Evolutionary conservation across 345 rosid species (phyloP).

Genomic region (Ailanthus altissimus): DNA sequence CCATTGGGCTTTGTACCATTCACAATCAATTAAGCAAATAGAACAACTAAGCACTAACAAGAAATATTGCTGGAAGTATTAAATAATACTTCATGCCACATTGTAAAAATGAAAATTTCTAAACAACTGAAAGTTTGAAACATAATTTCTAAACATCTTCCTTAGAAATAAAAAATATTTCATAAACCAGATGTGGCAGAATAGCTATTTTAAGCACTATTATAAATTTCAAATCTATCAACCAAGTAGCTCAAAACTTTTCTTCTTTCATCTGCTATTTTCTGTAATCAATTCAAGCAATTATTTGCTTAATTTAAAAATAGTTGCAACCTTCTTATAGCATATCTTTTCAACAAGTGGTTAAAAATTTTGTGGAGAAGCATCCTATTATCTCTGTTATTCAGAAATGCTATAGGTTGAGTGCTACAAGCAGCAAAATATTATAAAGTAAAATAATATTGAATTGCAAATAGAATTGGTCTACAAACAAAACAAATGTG

Average conservation of each 20-base stretch:
- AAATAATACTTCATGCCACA: not conserved
- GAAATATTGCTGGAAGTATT: not conserved
- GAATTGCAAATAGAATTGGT: conserved; percentile 1
- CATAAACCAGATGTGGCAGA: not conserved
- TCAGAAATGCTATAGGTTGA: not conserved
- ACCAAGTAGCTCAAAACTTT: not conserved
- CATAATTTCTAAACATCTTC: not conserved
- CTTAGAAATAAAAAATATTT: not conserved
- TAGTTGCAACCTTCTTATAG: not conserved
- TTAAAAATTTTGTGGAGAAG: not conserved
- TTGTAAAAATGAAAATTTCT: not conserved
- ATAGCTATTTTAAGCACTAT: not conserved
- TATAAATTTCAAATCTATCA: not conserved
- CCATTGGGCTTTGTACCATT: not conserved
- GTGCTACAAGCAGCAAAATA: not conserved
- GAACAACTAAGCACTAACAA: not conserved
- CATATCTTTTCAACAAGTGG: not conserved
- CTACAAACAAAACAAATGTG: not conserved
- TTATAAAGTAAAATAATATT: conserved; percentile 18
- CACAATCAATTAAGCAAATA: not conserved
- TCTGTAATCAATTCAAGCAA: not conserved
- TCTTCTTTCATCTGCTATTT: not conserved
- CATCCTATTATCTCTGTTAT: not conserved
- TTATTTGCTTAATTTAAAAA: not conserved
- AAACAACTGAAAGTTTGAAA: not conserved